A percentile compares a stretch with the other conserved stretches of the same genome.
Evolutionary conservation across 1,284 basidiomycete genomes (phyloP).

Genomic region (Ceratobasidium sp.): DNA sequence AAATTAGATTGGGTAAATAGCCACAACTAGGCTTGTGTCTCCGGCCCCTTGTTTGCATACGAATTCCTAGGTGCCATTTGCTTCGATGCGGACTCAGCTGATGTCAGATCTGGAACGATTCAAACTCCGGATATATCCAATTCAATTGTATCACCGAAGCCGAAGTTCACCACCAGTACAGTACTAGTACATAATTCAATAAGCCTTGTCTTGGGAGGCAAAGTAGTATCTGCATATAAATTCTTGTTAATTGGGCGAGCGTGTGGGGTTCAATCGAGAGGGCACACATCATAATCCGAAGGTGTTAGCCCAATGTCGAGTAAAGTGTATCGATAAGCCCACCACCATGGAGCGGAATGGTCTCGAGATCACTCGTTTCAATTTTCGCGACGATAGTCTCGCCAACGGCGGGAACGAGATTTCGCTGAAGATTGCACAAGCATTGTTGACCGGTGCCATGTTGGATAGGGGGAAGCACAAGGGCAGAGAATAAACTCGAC

Average conservation of each 20-base stretch:
- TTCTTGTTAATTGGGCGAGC: not conserved
- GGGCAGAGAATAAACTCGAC: too few relatives aligned
- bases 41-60: too few relatives aligned
- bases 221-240: slow-evolving; percentile 6
- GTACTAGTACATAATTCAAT: too few relatives aligned
- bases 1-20: too few relatives aligned
- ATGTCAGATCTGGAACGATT: too few relatives aligned
- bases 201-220: not conserved
- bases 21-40: too few relatives aligned
- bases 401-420: slow-evolving; percentile 60
- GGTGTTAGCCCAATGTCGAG: slow-evolving; percentile 59
- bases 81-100: too few relatives aligned
- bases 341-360: slow-evolving; percentile 56
- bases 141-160: slow-evolving; percentile 33
- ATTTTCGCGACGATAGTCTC: slow-evolving; percentile 57
- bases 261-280: not conserved
- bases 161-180: slow-evolving; percentile 2
- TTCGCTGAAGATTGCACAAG: slow-evolving; percentile 50
- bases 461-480: too few relatives aligned
- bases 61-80: too few relatives aligned
- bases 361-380: slow-evolving; percentile 58
- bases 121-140: too few relatives aligned
- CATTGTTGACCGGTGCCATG: slow-evolving; percentile 49
- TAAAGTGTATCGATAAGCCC: slow-evolving; percentile 57
- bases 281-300: slow-evolving; percentile 55